These are phyloP conservation scores for Phycomyces nitens DNA, from an alignment of 192 early-diverging fungal genomes.

Conservation along the genomic window DNA sequence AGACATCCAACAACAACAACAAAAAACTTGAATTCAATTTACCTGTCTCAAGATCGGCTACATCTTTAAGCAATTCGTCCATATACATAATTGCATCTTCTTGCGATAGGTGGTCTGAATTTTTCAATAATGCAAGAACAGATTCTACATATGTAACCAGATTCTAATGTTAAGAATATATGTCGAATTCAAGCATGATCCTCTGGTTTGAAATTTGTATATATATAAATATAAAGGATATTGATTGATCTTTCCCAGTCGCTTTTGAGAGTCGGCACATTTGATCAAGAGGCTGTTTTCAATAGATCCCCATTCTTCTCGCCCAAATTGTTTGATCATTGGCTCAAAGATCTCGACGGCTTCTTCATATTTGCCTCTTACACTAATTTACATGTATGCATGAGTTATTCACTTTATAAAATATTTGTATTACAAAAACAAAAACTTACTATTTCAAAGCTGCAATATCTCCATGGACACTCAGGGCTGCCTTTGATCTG, in stretches of 20 bases:
- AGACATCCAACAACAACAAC: too few species aligned
- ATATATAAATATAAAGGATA: constrained; percentile 40
- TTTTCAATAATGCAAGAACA: constrained; percentile 47
- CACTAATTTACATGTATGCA: constrained; percentile 33
- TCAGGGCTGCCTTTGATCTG: constrained; percentile 55
- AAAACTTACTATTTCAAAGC: constrained; percentile 67
- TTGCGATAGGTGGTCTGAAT: constrained; percentile 41
- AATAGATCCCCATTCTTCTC: constrained; percentile 61
- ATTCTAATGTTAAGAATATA: constrained; percentile 1
- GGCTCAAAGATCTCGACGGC: constrained; percentile 61
- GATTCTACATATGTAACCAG: constrained; percentile 36
- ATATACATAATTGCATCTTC: constrained; percentile 44
- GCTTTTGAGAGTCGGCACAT: constrained; percentile 59
- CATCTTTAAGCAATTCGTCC: constrained; percentile 43
- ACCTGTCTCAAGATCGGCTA: constrained; percentile 31
- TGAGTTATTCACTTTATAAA: background rate
- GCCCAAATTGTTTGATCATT: constrained; percentile 52
- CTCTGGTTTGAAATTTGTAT: background rate
- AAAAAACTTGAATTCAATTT: background rate
- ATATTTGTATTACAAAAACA: background rate
- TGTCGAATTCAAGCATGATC: background rate
- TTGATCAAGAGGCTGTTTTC: constrained; percentile 65
- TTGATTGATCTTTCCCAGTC: constrained; percentile 45
- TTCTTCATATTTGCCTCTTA: constrained; percentile 60
- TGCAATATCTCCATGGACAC: constrained; percentile 75